A percentile compares a stretch with the other conserved stretches of the same genome.
Evolutionary conservation across 108 stramenopile genomes (phyloP).

Genomic region (Fragilariopsis cylindrus): DNA sequence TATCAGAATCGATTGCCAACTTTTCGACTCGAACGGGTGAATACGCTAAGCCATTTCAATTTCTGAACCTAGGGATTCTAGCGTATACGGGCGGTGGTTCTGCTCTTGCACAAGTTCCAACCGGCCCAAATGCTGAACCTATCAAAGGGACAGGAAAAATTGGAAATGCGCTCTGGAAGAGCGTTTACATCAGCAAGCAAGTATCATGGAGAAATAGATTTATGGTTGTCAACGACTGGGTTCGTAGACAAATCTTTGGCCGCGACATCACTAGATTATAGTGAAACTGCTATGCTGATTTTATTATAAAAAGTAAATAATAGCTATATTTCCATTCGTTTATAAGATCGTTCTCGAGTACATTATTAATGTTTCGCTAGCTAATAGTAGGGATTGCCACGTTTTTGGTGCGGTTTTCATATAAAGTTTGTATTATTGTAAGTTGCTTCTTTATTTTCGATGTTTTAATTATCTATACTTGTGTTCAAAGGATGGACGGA

Average conservation of each 20-base stretch:
- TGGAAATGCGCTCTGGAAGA: conserved; percentile 78
- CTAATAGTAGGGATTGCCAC: no score
- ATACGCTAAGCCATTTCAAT: conserved; percentile 93
- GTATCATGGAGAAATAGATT: conserved; percentile 86
- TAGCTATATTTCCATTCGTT: no score
- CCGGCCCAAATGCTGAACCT: conserved; percentile 57
- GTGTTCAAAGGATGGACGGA: no score
- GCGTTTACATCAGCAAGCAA: conserved; percentile 92
- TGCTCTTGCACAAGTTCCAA: conserved; percentile 79
- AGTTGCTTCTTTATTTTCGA: no score
- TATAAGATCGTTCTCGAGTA: no score
- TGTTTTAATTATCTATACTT: no score
- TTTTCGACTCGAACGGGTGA: conserved; percentile 52
- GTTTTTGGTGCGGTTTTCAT: no score
- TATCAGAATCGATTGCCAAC: conserved; percentile 67
- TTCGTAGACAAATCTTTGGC: conserved; percentile 82
- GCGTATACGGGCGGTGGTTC: conserved; percentile 91
- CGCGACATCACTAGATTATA: conserved; percentile 79
- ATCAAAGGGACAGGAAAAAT: conserved; percentile 78
- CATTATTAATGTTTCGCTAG: no score
- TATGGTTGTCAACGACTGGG: conserved; percentile 91
- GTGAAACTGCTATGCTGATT: not conserved
- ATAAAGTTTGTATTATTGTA: no score
- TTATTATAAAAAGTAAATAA: not conserved
- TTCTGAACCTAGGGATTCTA: conserved; percentile 92